These are phyloP conservation scores for Saccharomyces hybrid DNA, from an alignment of 1,139 yeast genomes.

Conservation along the genomic window DNA sequence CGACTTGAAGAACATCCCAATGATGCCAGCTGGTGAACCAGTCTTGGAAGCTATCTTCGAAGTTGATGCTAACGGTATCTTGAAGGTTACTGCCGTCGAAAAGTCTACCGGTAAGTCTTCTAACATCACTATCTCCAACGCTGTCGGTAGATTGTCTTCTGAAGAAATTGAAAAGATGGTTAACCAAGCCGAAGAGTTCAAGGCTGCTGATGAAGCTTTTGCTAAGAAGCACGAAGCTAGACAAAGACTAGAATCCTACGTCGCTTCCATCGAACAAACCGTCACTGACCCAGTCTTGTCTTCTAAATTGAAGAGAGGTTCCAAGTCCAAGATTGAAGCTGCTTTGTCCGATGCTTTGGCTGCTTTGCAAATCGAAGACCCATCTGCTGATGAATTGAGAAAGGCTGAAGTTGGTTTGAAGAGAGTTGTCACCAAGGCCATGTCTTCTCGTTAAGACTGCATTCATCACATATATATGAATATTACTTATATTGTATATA, in stretches of 20 bases:
- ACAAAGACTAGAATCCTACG: slow-evolving; percentile 97
- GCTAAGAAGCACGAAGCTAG: slow-evolving; percentile 98
- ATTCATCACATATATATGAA: neutral
- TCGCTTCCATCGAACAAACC: slow-evolving; percentile 90
- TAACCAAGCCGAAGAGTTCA: slow-evolving; percentile 95
- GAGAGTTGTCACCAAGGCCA: slow-evolving; percentile 98
- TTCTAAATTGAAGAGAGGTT: slow-evolving; percentile 93
- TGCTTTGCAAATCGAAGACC: slow-evolving; percentile 92
- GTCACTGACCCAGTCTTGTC: slow-evolving; percentile 96
- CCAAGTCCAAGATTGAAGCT: slow-evolving; percentile 93
- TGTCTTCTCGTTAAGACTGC: slow-evolving; percentile 79
- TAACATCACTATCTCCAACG: slow-evolving; percentile 97
- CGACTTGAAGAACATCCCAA: slow-evolving; percentile 96
- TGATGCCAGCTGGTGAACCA: slow-evolving; percentile 98
- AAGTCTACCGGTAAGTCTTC: slow-evolving; percentile 97
- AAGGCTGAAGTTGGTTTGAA: slow-evolving; percentile 97
- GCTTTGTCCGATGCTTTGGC: slow-evolving; percentile 97
- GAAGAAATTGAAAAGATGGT: slow-evolving; percentile 97
- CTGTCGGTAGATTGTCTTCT: slow-evolving; percentile 94
- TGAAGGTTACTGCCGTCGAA: slow-evolving; percentile 97
- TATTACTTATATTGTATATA: slow-evolving; percentile 1
- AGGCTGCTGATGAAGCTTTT: slow-evolving; percentile 96
- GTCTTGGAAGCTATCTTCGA: slow-evolving; percentile 97
- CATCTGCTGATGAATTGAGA: slow-evolving; percentile 92
- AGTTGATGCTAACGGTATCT: slow-evolving; percentile 98